Base-by-base conservation (phyloP, 495 filamentous ascomycete genomes). In the Polyplosphaeria fusca region DNA sequence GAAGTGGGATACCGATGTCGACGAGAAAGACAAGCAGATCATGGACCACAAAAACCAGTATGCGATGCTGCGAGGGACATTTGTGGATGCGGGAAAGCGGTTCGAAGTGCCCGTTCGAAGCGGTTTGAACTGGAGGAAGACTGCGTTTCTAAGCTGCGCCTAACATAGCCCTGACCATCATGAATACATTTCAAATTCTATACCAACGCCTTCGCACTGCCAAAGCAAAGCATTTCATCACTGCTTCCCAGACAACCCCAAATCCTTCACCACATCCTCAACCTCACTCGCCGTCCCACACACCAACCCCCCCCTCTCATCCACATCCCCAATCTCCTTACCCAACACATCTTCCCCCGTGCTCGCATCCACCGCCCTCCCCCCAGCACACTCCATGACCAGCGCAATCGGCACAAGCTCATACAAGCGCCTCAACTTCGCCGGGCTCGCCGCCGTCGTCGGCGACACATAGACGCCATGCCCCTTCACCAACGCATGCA, bases 401-500 rank as follows among this genome's bases (percentile, higher is more conserved):
- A 81, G 48, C 5, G 77, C 78, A 20, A 81, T 47, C 42, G 78
- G 77, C 50, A 68, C 68, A 24, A 79, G 47, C 67, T 81, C 78
- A 50, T 77, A 80, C 30, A 80, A 52, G 37, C 73, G 63, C 45
- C 78, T 62, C 58, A 81, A 55, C 67, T 81, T 80, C 2, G 78
- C 76, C 66, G 68, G 68, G 52, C 73, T 76, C 16, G 51, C 56
- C 9, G 73, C 76, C 23, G 54, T 58, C 16, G 76, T 75, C 0
- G 78, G 78, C 3, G 72, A 78, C 24, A 79, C 26, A 53, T 79
- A 81, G 5, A 80, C 59, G 2, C 77, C 78, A 24, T 80, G 74
- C 0, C 78, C 77, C 61, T 79, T 78, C 16, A 77, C 72, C 5
- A 81, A 58, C 40, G 73, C 69, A 22, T 80, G 77, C 38, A 75